phyloP scores from a whole-genome alignment of 768 basidiomycete species.

The Leccinum sublutescens region DNA sequence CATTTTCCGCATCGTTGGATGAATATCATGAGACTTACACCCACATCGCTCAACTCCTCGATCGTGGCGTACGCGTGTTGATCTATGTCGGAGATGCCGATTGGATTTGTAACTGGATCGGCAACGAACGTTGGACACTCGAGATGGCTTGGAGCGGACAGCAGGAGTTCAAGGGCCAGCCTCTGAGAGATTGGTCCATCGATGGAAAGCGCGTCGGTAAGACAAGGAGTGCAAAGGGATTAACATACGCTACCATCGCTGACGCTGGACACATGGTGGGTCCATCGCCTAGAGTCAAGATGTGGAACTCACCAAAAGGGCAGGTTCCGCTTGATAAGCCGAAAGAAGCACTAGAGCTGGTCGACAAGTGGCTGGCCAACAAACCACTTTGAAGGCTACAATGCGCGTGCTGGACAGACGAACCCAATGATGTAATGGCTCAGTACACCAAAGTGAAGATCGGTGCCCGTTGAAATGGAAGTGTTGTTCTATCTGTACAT shows the following conservation, averaged over 20 bases:
- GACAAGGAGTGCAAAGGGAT: slow-evolving; percentile 49
- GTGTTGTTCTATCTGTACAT: neutral
- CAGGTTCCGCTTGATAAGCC: slow-evolving; percentile 62
- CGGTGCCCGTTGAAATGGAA: neutral
- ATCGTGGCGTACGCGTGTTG: slow-evolving; percentile 66
- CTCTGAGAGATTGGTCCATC: slow-evolving; percentile 57
- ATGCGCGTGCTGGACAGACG: neutral
- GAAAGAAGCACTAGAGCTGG: slow-evolving; percentile 45
- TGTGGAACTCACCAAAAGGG: neutral
- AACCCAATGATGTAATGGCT: neutral
- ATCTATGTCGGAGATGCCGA: slow-evolving; percentile 70
- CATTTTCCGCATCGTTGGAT: slow-evolving; percentile 49
- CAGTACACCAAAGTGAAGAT: neutral
- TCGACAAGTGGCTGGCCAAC: slow-evolving; percentile 44
- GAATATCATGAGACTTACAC: slow-evolving; percentile 22
- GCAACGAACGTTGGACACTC: slow-evolving; percentile 72
- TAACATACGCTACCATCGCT: slow-evolving; percentile 61
- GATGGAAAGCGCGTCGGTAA: slow-evolving; percentile 45
- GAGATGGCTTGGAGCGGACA: slow-evolving; percentile 66
- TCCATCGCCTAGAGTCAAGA: neutral
- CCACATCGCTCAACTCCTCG: slow-evolving; percentile 51
- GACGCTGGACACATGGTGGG: slow-evolving; percentile 74
- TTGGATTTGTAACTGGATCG: slow-evolving; percentile 74
- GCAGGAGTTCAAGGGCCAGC: slow-evolving; percentile 42
- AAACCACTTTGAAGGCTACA: slow-evolving; percentile 6